These are phyloP conservation scores for Rhodotorula graminis DNA, from an alignment of 768 basidiomycete genomes.

Conservation along the genomic window DNA sequence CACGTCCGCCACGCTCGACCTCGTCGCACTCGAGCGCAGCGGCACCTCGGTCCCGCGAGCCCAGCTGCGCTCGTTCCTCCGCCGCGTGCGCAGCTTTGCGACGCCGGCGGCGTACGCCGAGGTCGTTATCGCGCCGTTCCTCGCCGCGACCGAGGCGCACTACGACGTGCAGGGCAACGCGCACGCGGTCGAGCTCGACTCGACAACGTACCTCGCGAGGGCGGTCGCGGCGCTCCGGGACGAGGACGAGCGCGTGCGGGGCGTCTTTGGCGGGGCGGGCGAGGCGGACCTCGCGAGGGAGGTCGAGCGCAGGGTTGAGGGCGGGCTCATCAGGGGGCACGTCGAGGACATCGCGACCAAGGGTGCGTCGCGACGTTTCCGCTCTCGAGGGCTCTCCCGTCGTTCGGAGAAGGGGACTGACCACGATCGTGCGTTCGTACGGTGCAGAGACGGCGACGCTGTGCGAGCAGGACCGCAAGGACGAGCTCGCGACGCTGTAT, in stretches of 20 bases:
- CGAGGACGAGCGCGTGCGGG: slow-evolving; percentile 57
- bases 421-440: slow-evolving; percentile 11
- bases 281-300: slow-evolving; percentile 46
- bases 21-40: slow-evolving; percentile 58
- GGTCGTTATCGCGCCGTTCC: slow-evolving; percentile 73
- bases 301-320: slow-evolving; percentile 55
- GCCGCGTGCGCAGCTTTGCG: slow-evolving; percentile 37
- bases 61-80: slow-evolving; percentile 60
- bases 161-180: slow-evolving; percentile 69
- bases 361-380: not conserved
- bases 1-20: slow-evolving; percentile 52
- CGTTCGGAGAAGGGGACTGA: not conserved
- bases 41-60: slow-evolving; percentile 86
- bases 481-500: slow-evolving; percentile 57
- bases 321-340: slow-evolving; percentile 57
- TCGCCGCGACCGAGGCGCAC: slow-evolving; percentile 68
- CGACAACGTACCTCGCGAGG: slow-evolving; percentile 63
- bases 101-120: slow-evolving; percentile 61
- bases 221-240: slow-evolving; percentile 65
- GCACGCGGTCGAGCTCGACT: slow-evolving; percentile 66
- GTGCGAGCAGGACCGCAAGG: slow-evolving; percentile 53
- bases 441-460: slow-evolving; percentile 56
- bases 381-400: not conserved
- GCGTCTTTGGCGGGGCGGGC: slow-evolving; percentile 9
- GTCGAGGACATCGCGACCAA: slow-evolving; percentile 48